A percentile compares a stretch with the other conserved stretches of the same genome.
phyloP scores from a whole-genome alignment of 805 yeast species.

The Candida coleopterorum region DNA sequence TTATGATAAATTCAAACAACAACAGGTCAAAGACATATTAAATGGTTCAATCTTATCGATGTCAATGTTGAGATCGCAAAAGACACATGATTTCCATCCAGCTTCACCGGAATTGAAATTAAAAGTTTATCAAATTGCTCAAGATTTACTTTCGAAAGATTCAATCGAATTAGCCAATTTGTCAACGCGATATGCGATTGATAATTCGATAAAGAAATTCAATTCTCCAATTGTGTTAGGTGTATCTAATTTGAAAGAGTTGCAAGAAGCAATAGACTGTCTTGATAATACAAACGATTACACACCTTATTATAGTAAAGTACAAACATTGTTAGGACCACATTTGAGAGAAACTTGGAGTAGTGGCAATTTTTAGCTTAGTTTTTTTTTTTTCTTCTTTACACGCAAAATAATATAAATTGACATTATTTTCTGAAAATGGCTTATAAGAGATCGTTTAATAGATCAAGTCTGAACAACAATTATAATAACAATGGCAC shows the following conservation, averaged over 20 bases:
- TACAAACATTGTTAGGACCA: conserved; percentile 43
- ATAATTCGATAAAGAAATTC: conserved; percentile 46
- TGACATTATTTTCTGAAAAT: too few relatives aligned
- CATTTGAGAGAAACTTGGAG: conserved; percentile 67
- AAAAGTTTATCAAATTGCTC: conserved; percentile 45
- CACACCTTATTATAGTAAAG: conserved; percentile 33
- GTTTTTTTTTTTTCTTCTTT: too few relatives aligned
- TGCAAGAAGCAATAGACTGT: conserved; percentile 55
- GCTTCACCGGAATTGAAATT: conserved; percentile 55
- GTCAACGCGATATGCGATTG: conserved; percentile 71
- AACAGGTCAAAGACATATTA: conserved; percentile 54
- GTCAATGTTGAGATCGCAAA: conserved; percentile 71
- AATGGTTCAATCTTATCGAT: conserved; percentile 86
- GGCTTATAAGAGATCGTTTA: conserved; percentile 13
- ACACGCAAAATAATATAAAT: too few relatives aligned
- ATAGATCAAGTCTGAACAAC: background rate
- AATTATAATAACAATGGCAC: background rate
- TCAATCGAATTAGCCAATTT: conserved; percentile 72
- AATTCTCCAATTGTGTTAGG: conserved; percentile 70
- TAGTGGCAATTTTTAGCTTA: too few relatives aligned
- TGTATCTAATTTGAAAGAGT: conserved; percentile 59
- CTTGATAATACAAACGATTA: conserved; percentile 44
- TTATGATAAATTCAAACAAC: conserved; percentile 45
- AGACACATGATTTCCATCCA: conserved; percentile 78
- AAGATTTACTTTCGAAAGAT: conserved; percentile 27